Base-by-base conservation (phyloP, 805 yeast species). In the Yarrowia porcina region DNA sequence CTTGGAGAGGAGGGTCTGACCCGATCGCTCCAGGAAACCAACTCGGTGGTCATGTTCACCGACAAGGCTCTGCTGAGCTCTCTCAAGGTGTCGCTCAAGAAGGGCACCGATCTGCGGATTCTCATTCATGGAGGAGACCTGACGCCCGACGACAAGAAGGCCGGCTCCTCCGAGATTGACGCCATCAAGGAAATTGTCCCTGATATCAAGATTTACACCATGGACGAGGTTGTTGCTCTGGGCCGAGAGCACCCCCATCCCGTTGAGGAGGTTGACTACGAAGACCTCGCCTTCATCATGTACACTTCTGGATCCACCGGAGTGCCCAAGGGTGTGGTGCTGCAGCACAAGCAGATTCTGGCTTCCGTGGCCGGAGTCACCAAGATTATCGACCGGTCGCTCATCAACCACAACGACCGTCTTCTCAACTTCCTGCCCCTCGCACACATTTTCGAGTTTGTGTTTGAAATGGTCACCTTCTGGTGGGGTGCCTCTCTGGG, bases 401-500 rank as follows among this genome's bases (percentile, higher is more conserved):
- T 76, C 45, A 82, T 90, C 60, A 76, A 71, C 64, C 76, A 77
- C 21, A 74, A 75, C 35, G 98, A 94, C 76, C 82, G 90, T 68
- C 77, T 93, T 66, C 84, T 94, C 74, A 87, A 92, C 17, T 92
- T 93, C 74, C 82, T 94, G 73, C 99, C 99, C 12, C 82, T 94
- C 71, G 99, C 99, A 9, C 99, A 94, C 73, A 94, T 94, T 69
- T 89, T 94, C 69, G 99, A 94, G 78, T 80, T 90, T 75, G 90
- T 84, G 4, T 91, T 94, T 67, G 99, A 94, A 79, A 79, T 91
- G 70, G 75, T 83, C 30, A 71, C 83, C 36, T 83, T 94, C 69
- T 85, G 84, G 79, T 94, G 97, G 98, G 98, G 98, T 73, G 87
- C 89, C 63, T 74, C 83, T 63, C 74, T 89, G 47, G 98, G 98